Evolutionary conservation across 306 rosid species (phyloP), one percentile per base, ranked within the genome.

Genomic region (Glycine soja): DNA sequence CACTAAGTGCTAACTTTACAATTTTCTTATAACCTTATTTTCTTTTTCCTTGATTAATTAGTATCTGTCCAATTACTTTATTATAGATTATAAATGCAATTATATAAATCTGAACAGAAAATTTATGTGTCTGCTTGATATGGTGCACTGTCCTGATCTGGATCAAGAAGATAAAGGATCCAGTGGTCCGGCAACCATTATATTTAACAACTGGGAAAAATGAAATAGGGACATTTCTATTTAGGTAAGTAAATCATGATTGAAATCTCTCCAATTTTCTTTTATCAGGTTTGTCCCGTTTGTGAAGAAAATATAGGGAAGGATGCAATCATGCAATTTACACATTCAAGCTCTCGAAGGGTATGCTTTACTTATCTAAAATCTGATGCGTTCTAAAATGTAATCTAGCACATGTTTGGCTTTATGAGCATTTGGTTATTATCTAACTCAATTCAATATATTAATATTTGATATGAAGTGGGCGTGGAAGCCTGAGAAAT

Each of bases 221-320:
- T 18, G 77, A 52, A 24, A 69, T 10, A 16, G 40, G 40, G 30
- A 58, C 70, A 72, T 61, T 66, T 46, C 10, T 19, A 56, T 67
- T 50, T 16, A 40, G 75, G 34, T 71, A 14, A 1, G 42, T 70
- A 34, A 36, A 68, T 75, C 64, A 66, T 75, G 48, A 14, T 53
- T 83, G 79, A 68, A 79, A 80, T 70, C 51, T 81, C 63, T 87
- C 51, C 43, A 32, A 54, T 78, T 52, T 82, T 75, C 65, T 46
- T 84, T 46, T 73, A 56, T 79, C 87, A 96, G 99, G 93, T 96
- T 86, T 96, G 99, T 83, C 99, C 99, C 48, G 72, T 93, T 32
- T 96, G 99, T 62, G 99, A 97, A 43, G 93, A 87, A 57, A 88
- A 83, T 83, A 80, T 92, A 13, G 98, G 97, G 81, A 96, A 77